Conservation (phyloP, 352 stramenopile species). For the Phytophthora pseudosyringae region DNA sequence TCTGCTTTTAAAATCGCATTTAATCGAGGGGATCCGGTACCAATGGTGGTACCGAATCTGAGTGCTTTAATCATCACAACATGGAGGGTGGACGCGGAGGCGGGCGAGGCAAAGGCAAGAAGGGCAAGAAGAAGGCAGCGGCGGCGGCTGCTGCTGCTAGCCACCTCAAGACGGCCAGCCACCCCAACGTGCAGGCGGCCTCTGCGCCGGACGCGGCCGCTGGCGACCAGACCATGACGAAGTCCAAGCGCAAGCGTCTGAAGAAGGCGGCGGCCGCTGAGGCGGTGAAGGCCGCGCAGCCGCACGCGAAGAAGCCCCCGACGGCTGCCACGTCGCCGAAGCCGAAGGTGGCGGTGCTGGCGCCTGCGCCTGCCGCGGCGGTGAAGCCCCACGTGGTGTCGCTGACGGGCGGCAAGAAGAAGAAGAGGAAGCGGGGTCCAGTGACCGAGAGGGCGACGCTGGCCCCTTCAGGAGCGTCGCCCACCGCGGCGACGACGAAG, state of each 20-base stretch:
- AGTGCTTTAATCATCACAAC: background rate
- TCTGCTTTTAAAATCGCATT: background rate
- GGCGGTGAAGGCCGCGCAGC: background rate
- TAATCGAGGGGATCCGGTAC: background rate
- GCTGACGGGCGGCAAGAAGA: constrained; percentile 30
- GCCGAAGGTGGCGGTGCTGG: constrained; percentile 16
- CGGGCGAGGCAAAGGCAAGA: constrained; percentile 42
- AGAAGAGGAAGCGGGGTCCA: constrained; percentile 27
- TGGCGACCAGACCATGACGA: constrained; percentile 18
- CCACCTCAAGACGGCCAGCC: constrained; percentile 17
- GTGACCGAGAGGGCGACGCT: constrained; percentile 9
- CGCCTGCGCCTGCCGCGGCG: constrained; percentile 3
- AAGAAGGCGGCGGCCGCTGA: constrained; percentile 25
- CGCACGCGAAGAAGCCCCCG: constrained; percentile 9
- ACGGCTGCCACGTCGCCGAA: constrained; percentile 7
- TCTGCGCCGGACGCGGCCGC: background rate
- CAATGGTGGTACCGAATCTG: background rate
- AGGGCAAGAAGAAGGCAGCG: constrained; percentile 32
- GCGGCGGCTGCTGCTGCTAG: constrained; percentile 4
- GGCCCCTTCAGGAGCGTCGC: background rate
- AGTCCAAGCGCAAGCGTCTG: constrained; percentile 40
- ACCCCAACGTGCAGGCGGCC: constrained; percentile 21
- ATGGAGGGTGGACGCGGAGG: constrained; percentile 34
- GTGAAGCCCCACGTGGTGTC: constrained; percentile 30
- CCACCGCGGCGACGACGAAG: constrained; percentile 2